phyloP scores from a whole-genome alignment of 352 stramenopile genomes.

The Pythium plurisporium region DNA sequence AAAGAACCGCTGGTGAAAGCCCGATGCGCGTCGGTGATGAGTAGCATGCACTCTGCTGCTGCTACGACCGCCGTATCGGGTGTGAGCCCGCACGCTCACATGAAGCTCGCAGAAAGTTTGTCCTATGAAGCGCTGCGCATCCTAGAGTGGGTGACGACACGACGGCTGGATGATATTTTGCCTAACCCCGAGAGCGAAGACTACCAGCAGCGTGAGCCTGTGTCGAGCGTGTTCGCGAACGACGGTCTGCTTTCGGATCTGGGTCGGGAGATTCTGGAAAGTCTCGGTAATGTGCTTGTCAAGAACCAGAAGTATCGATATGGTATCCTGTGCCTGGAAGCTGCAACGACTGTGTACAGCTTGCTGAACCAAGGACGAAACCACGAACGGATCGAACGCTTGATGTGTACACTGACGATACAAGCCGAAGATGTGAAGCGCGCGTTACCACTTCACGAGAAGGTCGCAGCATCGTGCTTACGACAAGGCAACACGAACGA shows the following conservation, averaged over 20 bases:
- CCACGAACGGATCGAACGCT: conserved; percentile 73
- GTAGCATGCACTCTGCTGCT: conserved; percentile 43
- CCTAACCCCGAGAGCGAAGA: conserved; percentile 8
- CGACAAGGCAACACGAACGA: conserved; percentile 81
- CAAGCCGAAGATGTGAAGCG: conserved; percentile 74
- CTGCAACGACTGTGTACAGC: conserved; percentile 49
- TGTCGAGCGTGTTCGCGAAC: conserved; percentile 72
- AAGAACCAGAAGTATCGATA: conserved; percentile 87
- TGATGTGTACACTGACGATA: conserved; percentile 68
- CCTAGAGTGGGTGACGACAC: conserved; percentile 48
- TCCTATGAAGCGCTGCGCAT: conserved; percentile 74
- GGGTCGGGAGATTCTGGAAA: conserved; percentile 64
- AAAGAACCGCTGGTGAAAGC: conserved; percentile 68
- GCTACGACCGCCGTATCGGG: conserved; percentile 38
- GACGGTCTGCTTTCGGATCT: conserved; percentile 69
- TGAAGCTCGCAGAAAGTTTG: conserved; percentile 59
- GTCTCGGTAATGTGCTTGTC: conserved; percentile 71
- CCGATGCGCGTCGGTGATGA: conserved; percentile 61
- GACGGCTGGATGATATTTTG: conserved; percentile 22
- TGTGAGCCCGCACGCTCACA: conserved; percentile 24
- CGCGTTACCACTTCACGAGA: conserved; percentile 72
- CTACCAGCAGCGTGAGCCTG: conserved; percentile 17
- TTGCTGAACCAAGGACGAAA: conserved; percentile 68
- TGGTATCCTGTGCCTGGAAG: conserved; percentile 74
- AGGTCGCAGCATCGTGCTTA: conserved; percentile 61